Base-by-base conservation (phyloP, 495 filamentous ascomycete genomes). In the Terfezia claveryi region DNA sequence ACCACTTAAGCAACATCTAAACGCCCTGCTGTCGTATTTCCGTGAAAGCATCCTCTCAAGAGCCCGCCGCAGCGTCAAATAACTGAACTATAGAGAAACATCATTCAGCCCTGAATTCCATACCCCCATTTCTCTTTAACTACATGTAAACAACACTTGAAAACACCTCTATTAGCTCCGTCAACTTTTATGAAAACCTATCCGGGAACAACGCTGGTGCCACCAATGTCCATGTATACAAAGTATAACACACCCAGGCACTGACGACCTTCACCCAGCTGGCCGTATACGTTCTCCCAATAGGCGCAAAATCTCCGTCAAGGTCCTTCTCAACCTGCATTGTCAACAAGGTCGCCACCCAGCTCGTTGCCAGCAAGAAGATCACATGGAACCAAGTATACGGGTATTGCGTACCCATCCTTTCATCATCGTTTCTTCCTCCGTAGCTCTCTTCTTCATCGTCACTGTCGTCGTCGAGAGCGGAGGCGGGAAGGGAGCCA, bases 191-290 rank as follows among this genome's bases (percentile, higher is more conserved):
- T 32, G 27, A 32, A 32, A 32, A 32, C 27, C 27, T 32, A 32
- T 32, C 27, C 27, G 27, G 27, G 27, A 32, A 63, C 23, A 89
- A 61, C 38, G 88, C 74, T 9, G 91, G 91, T 44, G 92, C 91
- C 50, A 92, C 70, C 61, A 98, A 67, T 23, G 86, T 93, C 91
- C 91, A 98, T 44, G 78, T 73, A 62, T 95, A 98, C 67, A 98
- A 85, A 41, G 71, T 80, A 69, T 98, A 96, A 69, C 92, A 96
- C 50, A 91, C 81, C 91, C 91, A 98, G 16, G 88, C 80, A 70
- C 87, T 94, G 52, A 95, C 79, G 67, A 98, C 96, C 80, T 96
- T 98, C 60, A 94, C 87, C 91, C 91, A 98, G 69, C 85, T 94
- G 20, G 91, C 91, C 80, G 88, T 93, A 71, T 95, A 91, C 17